A percentile compares a stretch with the other conserved stretches of the same genome.
Conservation (phyloP, 2,329 filamentous ascomycete genomes). For the Cadophora sp. region DNA sequence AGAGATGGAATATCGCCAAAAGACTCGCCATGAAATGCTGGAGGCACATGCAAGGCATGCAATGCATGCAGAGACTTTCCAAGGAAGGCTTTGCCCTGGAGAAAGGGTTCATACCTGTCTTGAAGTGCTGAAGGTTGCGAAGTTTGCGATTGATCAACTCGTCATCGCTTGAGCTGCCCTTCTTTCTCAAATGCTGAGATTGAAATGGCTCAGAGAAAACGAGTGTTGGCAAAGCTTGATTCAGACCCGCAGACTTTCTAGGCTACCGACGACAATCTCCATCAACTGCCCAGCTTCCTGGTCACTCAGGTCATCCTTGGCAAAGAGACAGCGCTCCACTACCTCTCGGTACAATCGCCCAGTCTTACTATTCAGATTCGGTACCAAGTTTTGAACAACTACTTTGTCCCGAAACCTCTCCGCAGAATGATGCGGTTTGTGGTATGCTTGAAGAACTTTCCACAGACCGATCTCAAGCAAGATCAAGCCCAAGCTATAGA, state of each 20-base stretch:
- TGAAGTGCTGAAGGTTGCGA: constrained; percentile 61
- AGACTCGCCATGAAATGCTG: constrained; percentile 55
- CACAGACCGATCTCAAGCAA: constrained; percentile 54
- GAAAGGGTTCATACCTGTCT: constrained; percentile 54
- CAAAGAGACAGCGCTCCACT: constrained; percentile 50
- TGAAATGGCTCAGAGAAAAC: no score
- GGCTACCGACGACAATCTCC: constrained; percentile 50
- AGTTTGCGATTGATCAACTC: constrained; percentile 59
- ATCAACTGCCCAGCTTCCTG: constrained; percentile 50
- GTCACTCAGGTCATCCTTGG: constrained; percentile 48
- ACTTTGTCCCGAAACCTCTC: constrained; percentile 53
- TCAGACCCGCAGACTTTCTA: constrained; percentile 44
- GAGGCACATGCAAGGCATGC: constrained; percentile 51
- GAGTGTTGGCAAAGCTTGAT: background rate
- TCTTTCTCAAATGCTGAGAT: background rate
- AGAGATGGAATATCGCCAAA: constrained; percentile 59
- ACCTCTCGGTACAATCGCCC: constrained; percentile 51
- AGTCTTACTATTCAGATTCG: constrained; percentile 51
- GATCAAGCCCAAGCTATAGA: constrained; percentile 54
- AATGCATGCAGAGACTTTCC: constrained; percentile 34
- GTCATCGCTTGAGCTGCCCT: constrained; percentile 55
- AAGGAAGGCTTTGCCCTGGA: constrained; percentile 43
- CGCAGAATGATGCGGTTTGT: constrained; percentile 52
- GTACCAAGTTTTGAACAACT: constrained; percentile 50
- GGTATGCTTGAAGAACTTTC: constrained; percentile 51